Conservation (phyloP, 2,329 filamentous ascomycete genomes). For the Fusarium concolor region DNA sequence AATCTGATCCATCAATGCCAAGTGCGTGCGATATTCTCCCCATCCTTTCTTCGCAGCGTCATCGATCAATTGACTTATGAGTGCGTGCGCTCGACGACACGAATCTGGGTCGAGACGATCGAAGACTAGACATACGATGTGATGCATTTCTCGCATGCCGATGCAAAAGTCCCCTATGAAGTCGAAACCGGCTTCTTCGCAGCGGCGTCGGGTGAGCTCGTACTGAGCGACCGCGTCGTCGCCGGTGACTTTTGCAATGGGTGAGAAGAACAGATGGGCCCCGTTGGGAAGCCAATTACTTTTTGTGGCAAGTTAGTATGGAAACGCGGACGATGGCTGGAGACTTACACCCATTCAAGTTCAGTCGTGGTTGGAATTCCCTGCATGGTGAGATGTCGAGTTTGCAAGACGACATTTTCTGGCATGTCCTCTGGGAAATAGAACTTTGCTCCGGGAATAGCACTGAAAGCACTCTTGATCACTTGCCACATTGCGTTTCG, state of each 20-base stretch:
- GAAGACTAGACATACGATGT: slow-evolving; percentile 36
- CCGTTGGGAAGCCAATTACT: slow-evolving; percentile 38
- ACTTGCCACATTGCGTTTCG: slow-evolving; percentile 34
- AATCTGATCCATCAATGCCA: slow-evolving; percentile 34
- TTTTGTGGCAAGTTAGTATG: not conserved
- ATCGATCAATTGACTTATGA: slow-evolving; percentile 22
- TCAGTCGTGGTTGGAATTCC: slow-evolving; percentile 34
- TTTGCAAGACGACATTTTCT: slow-evolving; percentile 31
- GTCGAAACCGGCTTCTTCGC: slow-evolving; percentile 38
- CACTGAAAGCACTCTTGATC: slow-evolving; percentile 27
- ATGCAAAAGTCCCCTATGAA: slow-evolving; percentile 37
- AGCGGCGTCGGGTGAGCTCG: slow-evolving; percentile 13
- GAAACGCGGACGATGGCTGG: no score
- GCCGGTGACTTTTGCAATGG: slow-evolving; percentile 37
- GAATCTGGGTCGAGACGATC: slow-evolving; percentile 23
- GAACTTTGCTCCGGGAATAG: slow-evolving; percentile 37
- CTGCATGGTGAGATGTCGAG: slow-evolving; percentile 27
- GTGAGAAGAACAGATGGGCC: slow-evolving; percentile 40
- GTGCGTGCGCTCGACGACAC: slow-evolving; percentile 18
- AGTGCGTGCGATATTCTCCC: slow-evolving; percentile 37
- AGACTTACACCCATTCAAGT: slow-evolving; percentile 42
- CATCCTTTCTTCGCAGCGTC: slow-evolving; percentile 30
- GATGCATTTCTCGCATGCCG: slow-evolving; percentile 37
- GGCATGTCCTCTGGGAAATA: slow-evolving; percentile 39
- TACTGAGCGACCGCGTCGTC: slow-evolving; percentile 34